A percentile compares a stretch with the other conserved stretches of the same genome.
Conservation (phyloP, 169 alveolate genomes). For the Plasmodium knowlesi region DNA sequence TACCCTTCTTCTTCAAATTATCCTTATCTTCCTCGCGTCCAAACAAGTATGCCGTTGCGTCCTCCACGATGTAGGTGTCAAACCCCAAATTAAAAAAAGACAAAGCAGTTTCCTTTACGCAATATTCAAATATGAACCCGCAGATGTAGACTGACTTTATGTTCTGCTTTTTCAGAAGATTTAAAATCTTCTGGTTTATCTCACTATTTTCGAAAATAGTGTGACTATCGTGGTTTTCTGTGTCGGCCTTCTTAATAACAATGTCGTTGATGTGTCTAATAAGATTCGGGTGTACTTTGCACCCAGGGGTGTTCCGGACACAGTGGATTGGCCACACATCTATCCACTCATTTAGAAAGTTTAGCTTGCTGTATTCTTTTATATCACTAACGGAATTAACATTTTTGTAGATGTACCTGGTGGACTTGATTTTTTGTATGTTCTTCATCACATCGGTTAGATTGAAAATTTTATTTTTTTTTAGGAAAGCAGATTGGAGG, state of each 20-base stretch:
- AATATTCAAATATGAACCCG: slow-evolving; percentile 68
- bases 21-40: slow-evolving; percentile 14
- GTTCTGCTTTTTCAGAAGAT: slow-evolving; percentile 8
- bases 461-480: slow-evolving; percentile 14
- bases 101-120: slow-evolving; percentile 65
- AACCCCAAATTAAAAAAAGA: slow-evolving; percentile 20
- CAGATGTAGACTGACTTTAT: slow-evolving; percentile 48
- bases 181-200: neutral
- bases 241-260: slow-evolving; percentile 44
- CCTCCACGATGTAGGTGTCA: slow-evolving; percentile 67
- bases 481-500: neutral
- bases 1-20: slow-evolving; percentile 27
- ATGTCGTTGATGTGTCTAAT: slow-evolving; percentile 52
- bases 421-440: neutral
- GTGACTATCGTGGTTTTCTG: slow-evolving; percentile 30
- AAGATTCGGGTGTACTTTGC: slow-evolving; percentile 44
- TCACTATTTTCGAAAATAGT: slow-evolving; percentile 47
- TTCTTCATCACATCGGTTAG: slow-evolving; percentile 52
- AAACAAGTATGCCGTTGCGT: slow-evolving; percentile 63
- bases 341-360: slow-evolving; percentile 37
- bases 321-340: slow-evolving; percentile 75
- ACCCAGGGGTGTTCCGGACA: slow-evolving; percentile 39
- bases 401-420: slow-evolving; percentile 19
- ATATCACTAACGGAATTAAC: slow-evolving; percentile 48
- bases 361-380: slow-evolving; percentile 27